Percentiles rank a stretch among this genome's conserved stretches.
These are phyloP conservation scores for Nemania bipapillata DNA, from an alignment of 2,329 filamentous ascomycete genomes.

Conservation along the genomic window DNA sequence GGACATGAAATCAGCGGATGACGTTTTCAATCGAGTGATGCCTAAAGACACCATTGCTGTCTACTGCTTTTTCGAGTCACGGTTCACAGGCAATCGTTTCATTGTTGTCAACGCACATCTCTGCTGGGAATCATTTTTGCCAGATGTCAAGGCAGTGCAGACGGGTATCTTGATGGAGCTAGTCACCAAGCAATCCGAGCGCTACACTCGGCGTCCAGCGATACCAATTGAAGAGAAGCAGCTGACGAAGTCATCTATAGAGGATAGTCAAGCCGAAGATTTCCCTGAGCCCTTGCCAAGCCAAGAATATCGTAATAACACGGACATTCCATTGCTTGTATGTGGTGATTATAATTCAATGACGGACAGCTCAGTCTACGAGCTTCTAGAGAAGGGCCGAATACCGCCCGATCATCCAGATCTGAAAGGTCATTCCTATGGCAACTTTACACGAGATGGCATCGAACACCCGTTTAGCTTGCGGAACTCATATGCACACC, in stretches of 20 bases:
- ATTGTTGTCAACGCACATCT: constrained; percentile 95
- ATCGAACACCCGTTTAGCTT: constrained; percentile 95
- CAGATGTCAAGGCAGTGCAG: constrained; percentile 96
- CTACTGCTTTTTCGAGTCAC: constrained; percentile 90
- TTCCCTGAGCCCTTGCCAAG: constrained; percentile 78
- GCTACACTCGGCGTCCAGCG: constrained; percentile 81
- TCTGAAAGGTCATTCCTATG: constrained; percentile 83
- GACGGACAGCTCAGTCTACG: constrained; percentile 87
- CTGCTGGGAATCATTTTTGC: constrained; percentile 90
- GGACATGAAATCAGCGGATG: constrained; percentile 96
- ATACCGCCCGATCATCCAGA: constrained; percentile 83
- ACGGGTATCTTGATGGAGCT: constrained; percentile 95
- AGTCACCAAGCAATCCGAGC: constrained; percentile 84
- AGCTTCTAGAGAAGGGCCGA: constrained; percentile 83
- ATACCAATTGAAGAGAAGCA: constrained; percentile 78
- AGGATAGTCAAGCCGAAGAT: constrained; percentile 64
- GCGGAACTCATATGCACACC: constrained; percentile 86
- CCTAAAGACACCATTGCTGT: constrained; percentile 97
- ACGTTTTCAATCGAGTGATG: constrained; percentile 99
- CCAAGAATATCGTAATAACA: constrained; percentile 84
- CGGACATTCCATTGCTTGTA: constrained; percentile 88
- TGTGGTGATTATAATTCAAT: constrained; percentile 98
- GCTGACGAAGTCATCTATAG: constrained; percentile 60
- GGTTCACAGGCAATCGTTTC: constrained; percentile 85
- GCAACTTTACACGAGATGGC: constrained; percentile 89